Evolutionary conservation across 768 basidiomycete species (phyloP), one percentile per base, ranked within the genome.

Genomic region (Phylloporus sp.): DNA sequence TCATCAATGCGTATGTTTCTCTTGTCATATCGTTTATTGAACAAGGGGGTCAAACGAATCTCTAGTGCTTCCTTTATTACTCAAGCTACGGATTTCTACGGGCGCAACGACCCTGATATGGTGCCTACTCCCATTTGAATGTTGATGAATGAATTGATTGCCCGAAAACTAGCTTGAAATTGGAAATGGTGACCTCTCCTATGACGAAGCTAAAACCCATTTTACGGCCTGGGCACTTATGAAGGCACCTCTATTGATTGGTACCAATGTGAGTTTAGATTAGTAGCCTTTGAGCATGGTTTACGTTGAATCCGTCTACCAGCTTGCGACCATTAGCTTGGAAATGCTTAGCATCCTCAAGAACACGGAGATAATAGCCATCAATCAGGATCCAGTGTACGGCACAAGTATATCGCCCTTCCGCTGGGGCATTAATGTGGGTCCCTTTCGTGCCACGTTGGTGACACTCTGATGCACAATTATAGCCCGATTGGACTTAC

Each of bases 181-280:
- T 28, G 85, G 85, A 18, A 85, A 86, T 53, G 83, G 81, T 9
- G 66, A 78, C 23, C 68, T 86, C 47, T 81, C 78, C 1, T 77
- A 72, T 55, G 81, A 86, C 9, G 85, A 86, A 67, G 70, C 79
- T 20, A 85, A 85, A 61, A 73, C 81, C 4, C 85, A 86, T 59
- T 86, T 85, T 64, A 86, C 85, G 0, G 81, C 79, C 1, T 86
- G 85, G 85, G 81, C 82, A 12, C 67, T 86, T 24, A 76, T 85
- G 76, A 86, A 84, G 59, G 80, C 80, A 0, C 84, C 84, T 1
- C 67, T 86, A 6, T 70, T 86, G 42, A 82, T 85, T 55, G 82
- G 83, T 47, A 82, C 83, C 5, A 72, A 78, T 43, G 81, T 80
- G 52, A 45, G 76, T 61, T 23, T 28, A 26, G 42, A 16, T 29